These are phyloP conservation scores for Mariannaea sp. DNA, from an alignment of 2,329 filamentous ascomycete species.

Conservation along the genomic window DNA sequence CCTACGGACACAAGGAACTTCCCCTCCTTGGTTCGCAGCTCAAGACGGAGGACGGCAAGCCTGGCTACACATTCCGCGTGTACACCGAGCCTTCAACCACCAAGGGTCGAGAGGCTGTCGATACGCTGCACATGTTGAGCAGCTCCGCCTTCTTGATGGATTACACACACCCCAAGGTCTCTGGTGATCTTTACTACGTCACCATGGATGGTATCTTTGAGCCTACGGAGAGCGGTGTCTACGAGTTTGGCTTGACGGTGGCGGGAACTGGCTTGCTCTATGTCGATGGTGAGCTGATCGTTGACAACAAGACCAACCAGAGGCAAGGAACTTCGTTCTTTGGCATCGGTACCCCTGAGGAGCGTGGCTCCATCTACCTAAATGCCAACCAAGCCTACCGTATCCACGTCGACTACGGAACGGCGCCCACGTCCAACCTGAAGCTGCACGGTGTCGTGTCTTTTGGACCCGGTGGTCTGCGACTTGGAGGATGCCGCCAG, in stretches of 20 bases:
- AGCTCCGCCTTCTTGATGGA: constrained; percentile 8
- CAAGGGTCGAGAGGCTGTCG: neutral
- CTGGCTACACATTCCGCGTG: constrained; percentile 1
- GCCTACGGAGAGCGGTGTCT: constrained; percentile 3
- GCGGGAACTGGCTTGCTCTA: constrained; percentile 9
- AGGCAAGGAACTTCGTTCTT: neutral
- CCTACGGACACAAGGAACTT: constrained; percentile 6
- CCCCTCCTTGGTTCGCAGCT: constrained; percentile 2
- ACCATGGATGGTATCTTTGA: constrained; percentile 2
- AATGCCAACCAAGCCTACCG: neutral
- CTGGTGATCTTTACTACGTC: constrained; percentile 3
- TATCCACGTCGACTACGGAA: constrained; percentile 3
- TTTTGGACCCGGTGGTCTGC: constrained; percentile 3
- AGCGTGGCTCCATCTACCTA: neutral
- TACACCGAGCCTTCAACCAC: neutral
- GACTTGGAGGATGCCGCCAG: constrained; percentile 3
- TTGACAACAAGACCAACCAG: constrained; percentile 6
- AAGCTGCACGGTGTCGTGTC: constrained; percentile 3
- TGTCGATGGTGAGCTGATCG: constrained; percentile 3
- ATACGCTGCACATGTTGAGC: neutral
- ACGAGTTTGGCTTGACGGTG: constrained; percentile 4
- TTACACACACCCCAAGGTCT: constrained; percentile 5
- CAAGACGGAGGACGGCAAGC: neutral
- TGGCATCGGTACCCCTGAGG: constrained; percentile 3
- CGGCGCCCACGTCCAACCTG: constrained; percentile 7